Conservation (phyloP, 805 yeast species). For the Metschnikowia kunwiensis region DNA sequence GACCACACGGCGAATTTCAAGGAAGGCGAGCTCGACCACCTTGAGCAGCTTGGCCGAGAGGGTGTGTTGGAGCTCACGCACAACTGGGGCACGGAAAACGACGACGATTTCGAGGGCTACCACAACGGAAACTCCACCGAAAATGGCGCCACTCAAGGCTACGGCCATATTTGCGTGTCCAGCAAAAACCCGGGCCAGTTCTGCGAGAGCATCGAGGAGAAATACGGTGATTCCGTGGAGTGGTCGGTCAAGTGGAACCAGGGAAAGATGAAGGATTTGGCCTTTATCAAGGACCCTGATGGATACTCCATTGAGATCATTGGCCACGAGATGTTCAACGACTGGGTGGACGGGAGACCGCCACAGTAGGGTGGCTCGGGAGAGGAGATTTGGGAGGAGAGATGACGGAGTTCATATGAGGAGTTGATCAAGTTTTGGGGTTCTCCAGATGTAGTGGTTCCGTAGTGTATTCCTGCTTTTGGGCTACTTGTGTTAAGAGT, state of each 20-base stretch:
- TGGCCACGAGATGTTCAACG: constrained; percentile 33
- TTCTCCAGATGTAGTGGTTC: too few relatives aligned
- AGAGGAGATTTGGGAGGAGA: too few relatives aligned
- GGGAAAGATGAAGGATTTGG: constrained; percentile 58
- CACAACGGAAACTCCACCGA: constrained; percentile 70
- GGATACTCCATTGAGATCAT: constrained; percentile 80
- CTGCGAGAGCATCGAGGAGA: constrained; percentile 49
- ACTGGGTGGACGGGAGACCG: constrained; percentile 18
- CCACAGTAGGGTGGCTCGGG: constrained; percentile 14
- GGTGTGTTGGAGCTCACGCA: constrained; percentile 86
- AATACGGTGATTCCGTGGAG: constrained; percentile 40
- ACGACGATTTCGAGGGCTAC: constrained; percentile 65
- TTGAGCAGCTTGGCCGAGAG: constrained; percentile 46
- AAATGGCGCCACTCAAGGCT: constrained; percentile 68
- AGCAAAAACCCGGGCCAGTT: constrained; percentile 58
- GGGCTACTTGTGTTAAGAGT: too few relatives aligned
- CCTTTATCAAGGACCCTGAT: constrained; percentile 84
- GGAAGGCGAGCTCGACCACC: constrained; percentile 38
- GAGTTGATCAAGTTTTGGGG: too few relatives aligned
- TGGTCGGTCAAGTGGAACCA: constrained; percentile 60
- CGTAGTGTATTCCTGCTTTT: too few relatives aligned
- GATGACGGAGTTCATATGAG: too few relatives aligned
- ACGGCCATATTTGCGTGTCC: constrained; percentile 79
- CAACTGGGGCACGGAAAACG: constrained; percentile 92
- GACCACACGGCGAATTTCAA: constrained; percentile 43